Evolutionary conservation across 495 filamentous ascomycete genomes (phyloP).

Genomic region (Friedmanniomyces endolithicus): DNA sequence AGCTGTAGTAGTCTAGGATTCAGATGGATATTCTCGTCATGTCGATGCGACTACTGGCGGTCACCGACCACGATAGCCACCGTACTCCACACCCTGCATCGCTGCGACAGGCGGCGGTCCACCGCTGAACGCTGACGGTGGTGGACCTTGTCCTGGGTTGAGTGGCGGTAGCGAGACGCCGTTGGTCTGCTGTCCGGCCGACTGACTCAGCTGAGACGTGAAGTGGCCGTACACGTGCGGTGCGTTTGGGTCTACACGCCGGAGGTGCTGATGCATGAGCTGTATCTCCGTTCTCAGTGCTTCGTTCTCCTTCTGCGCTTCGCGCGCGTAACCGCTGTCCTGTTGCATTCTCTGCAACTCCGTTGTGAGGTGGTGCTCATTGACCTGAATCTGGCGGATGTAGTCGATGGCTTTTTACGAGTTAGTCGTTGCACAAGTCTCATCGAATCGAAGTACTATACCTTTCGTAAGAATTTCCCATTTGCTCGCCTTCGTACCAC

Average conservation of each 20-base stretch:
- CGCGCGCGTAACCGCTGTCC: constrained; percentile 12
- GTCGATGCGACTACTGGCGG: not conserved
- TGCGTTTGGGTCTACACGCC: constrained; percentile 14
- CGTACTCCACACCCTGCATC: constrained; percentile 6
- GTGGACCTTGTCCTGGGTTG: not conserved
- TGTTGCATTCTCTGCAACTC: constrained; percentile 17
- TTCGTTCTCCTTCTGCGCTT: constrained; percentile 20
- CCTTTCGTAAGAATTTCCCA: constrained; percentile 98
- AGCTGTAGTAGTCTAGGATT: not conserved
- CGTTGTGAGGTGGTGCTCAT: constrained; percentile 2
- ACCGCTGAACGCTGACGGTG: not conserved
- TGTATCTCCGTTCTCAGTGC: constrained; percentile 21
- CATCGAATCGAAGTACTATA: constrained; percentile 31
- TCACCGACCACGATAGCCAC: constrained; percentile 1
- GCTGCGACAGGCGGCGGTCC: not conserved
- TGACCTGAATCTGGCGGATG: constrained; percentile 15
- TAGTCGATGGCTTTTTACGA: constrained; percentile 20
- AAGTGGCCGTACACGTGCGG: constrained; percentile 23
- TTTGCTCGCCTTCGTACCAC: constrained; percentile 91
- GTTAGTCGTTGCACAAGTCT: not conserved
- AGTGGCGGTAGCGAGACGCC: constrained; percentile 16
- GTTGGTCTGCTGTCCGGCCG: constrained; percentile 6
- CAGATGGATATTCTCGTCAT: not conserved
- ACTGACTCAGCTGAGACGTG: constrained; percentile 15
- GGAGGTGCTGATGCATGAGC: constrained; percentile 21